phyloP scores from a whole-genome alignment of 2,329 filamentous ascomycete genomes.

The Colletotrichum zoysiae region DNA sequence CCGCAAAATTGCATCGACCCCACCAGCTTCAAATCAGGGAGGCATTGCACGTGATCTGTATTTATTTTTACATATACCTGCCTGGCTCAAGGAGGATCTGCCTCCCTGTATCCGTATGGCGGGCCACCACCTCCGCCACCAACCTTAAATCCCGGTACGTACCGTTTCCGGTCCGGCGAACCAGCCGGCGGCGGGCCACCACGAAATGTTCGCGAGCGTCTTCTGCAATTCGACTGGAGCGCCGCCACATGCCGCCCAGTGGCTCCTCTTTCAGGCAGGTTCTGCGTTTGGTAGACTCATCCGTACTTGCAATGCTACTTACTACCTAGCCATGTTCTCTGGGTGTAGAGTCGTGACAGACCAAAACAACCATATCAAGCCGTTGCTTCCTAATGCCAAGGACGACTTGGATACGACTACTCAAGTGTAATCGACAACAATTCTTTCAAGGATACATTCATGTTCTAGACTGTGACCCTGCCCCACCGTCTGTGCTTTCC shows the following conservation, averaged over 20 bases:
- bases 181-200: conserved; percentile 5
- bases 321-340: neutral
- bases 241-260: neutral
- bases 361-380: neutral
- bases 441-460: neutral
- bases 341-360: no score
- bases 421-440: neutral
- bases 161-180: conserved; percentile 1
- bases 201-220: neutral
- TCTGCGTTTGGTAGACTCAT: neutral
- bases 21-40: neutral
- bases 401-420: neutral
- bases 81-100: neutral
- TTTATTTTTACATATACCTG: conserved; percentile 1
- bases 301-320: no score
- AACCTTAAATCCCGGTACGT: conserved; percentile 12
- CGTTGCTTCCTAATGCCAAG: neutral
- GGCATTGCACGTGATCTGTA: neutral
- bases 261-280: neutral
- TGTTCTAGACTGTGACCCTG: neutral
- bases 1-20: neutral
- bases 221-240: conserved; percentile 1
- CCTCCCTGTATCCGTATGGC: neutral
- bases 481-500: conserved; percentile 11
- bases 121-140: neutral